phyloP scores from a whole-genome alignment of 371 early-diverging fungal species.

The Gilbertella persicaria region DNA sequence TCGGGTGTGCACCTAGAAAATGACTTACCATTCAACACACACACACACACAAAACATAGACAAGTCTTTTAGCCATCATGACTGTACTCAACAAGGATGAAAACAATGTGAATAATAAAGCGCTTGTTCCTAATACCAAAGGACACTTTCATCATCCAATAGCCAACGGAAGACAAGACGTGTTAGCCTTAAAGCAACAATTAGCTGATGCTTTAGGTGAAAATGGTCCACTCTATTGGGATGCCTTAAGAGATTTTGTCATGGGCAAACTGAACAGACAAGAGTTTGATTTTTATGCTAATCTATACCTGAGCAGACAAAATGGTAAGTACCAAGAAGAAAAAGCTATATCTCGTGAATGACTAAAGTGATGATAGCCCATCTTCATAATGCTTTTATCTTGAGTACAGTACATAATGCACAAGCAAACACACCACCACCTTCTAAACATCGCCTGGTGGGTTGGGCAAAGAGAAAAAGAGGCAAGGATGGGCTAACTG shows the following conservation, averaged over 20 bases:
- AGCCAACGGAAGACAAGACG: conserved; percentile 65
- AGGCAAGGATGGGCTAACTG: conserved; percentile 55
- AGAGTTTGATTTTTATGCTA: conserved; percentile 81
- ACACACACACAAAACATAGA: too few relatives aligned
- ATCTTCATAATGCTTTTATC: conserved; percentile 80
- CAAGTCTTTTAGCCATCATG: too few relatives aligned
- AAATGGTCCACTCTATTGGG: conserved; percentile 79
- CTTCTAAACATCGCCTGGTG: conserved; percentile 61
- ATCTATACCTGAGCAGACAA: conserved; percentile 64
- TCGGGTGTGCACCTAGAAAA: too few relatives aligned
- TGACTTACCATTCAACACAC: too few relatives aligned
- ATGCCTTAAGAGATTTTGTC: conserved; percentile 75
- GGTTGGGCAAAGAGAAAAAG: conserved; percentile 69
- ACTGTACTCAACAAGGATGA: neutral
- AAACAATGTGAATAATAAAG: neutral
- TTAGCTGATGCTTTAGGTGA: conserved; percentile 80
- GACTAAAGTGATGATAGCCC: conserved; percentile 39
- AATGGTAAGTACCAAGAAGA: conserved; percentile 44
- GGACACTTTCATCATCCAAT: conserved; percentile 33
- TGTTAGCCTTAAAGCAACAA: conserved; percentile 73
- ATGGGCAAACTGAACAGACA: conserved; percentile 74
- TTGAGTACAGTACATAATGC: conserved; percentile 80
- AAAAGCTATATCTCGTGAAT: neutral
- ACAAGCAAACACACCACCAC: conserved; percentile 70
- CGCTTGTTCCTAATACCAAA: conserved; percentile 1